phyloP scores from a whole-genome alignment of 768 basidiomycete species.

The Lactarius hengduanensis region DNA sequence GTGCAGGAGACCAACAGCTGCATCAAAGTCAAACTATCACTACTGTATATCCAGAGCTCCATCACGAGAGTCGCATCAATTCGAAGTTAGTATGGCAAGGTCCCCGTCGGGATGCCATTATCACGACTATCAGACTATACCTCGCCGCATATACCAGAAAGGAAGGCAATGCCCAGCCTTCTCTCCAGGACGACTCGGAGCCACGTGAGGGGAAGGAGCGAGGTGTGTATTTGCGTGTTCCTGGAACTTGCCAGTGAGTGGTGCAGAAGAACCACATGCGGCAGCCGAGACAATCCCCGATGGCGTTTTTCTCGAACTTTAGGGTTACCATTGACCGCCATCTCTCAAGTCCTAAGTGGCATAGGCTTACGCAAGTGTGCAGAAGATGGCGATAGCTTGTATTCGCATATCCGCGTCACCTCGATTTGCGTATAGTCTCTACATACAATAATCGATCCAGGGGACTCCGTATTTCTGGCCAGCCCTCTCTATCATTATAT shows the following conservation, averaged over 20 bases:
- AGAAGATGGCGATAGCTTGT: not conserved
- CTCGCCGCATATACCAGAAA: not conserved
- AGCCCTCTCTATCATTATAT: constrained; percentile 11
- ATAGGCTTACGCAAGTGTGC: constrained; percentile 3
- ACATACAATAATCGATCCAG: not conserved
- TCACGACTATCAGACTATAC: not conserved
- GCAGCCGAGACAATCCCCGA: not conserved
- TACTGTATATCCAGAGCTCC: no score
- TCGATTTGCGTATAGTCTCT: not conserved
- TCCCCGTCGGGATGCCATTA: not conserved
- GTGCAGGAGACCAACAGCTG: no score
- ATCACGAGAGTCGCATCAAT: no score
- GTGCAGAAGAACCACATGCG: not conserved
- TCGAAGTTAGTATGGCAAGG: not conserved
- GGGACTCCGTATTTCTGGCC: not conserved
- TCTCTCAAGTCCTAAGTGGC: not conserved
- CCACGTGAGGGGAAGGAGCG: not conserved
- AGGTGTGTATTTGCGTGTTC: not conserved
- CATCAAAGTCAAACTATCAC: no score
- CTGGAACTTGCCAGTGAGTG: not conserved
- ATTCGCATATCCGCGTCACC: not conserved
- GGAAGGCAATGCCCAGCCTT: not conserved
- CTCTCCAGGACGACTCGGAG: not conserved
- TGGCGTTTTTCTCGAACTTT: not conserved
- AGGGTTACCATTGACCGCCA: not conserved